Evolutionary conservation across 208 protist genomes (phyloP), one percentile per base, ranked within the genome.

Genomic region (Wallacemonas rigidus): DNA sequence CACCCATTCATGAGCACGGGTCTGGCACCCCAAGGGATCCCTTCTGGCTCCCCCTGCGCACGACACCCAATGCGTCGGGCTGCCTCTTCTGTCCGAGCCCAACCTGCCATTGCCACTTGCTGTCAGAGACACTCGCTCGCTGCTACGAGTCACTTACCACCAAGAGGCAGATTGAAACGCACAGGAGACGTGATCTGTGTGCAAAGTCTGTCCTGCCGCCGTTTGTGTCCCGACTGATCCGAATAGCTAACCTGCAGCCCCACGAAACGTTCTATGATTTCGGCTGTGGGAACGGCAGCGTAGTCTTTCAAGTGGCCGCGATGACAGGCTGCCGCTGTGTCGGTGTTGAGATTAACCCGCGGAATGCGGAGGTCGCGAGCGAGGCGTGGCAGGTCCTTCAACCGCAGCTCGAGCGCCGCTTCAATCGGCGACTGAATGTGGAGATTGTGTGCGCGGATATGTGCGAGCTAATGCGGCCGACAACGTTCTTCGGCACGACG

Each of bases 211-310:
- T 97, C 68, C 56, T 97, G 45, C 86, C 92, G 26, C 71, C 68
- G 0, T 97, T 97, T 68, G 88, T 97, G 12, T 70, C 88, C 1
- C 79, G 92, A 3, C 55, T 95, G 14, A 53, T 89, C 9, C 76
- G 81, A 14, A 55, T 91, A 8, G 74, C 85, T 1, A 69, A 74
- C 2, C 69, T 93, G 26, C 26, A 72, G 8, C 1, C 76, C 9
- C 26, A 53, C 14, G 87, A 92, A n/a, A 81, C 78, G 2, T 94
- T 97, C 68, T 95, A 89, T 53, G 89, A 97, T 68, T 76, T 93
- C 53, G 89, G 89, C 14, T 94, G 92, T 62, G 92, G 89, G 2
- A 95, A 93, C 76, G 91, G 91, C 40, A 94, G 88, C 65, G 91
- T 95, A n/a, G 74, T 95, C 26, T 92, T 95, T 74, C 88, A 95